Conservation (phyloP, 306 rosid genomes). For the Astragalus membranaceus region DNA sequence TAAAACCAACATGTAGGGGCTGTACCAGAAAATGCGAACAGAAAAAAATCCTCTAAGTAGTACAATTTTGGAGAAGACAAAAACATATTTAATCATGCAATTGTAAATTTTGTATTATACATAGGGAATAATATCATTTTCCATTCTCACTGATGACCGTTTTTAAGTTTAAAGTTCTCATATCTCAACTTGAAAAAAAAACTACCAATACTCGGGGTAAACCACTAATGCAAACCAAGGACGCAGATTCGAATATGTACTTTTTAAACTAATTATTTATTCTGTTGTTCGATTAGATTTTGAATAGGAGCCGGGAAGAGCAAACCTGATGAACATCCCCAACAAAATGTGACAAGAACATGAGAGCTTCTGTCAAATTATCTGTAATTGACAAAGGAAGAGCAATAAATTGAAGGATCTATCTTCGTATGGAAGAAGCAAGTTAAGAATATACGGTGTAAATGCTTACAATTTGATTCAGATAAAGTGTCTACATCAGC, state of each 20-base stretch:
- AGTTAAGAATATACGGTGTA: background rate
- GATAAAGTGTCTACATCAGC: slow-evolving; percentile 32
- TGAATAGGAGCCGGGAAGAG: slow-evolving; percentile 21
- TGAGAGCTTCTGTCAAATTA: slow-evolving; percentile 89
- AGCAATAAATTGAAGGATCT: background rate
- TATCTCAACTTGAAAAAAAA: background rate
- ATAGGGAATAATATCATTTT: background rate
- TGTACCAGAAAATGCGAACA: slow-evolving; percentile 32
- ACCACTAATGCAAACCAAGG: background rate
- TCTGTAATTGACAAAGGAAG: slow-evolving; percentile 43
- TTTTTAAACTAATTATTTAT: background rate
- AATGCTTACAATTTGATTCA: slow-evolving; percentile 41
- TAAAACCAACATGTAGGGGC: slow-evolving; percentile 95
- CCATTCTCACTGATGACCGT: background rate
- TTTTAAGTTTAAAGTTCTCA: background rate
- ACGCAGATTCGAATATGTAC: background rate
- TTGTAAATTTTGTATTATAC: background rate
- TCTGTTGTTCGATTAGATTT: background rate
- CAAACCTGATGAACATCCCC: slow-evolving; percentile 97
- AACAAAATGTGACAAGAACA: slow-evolving; percentile 84
- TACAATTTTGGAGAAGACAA: background rate
- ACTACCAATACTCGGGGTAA: background rate
- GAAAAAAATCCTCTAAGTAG: background rate
- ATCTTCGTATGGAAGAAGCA: background rate
- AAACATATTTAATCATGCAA: background rate